phyloP scores from a whole-genome alignment of 768 basidiomycete genomes.

The Phanerochaete sordida region DNA sequence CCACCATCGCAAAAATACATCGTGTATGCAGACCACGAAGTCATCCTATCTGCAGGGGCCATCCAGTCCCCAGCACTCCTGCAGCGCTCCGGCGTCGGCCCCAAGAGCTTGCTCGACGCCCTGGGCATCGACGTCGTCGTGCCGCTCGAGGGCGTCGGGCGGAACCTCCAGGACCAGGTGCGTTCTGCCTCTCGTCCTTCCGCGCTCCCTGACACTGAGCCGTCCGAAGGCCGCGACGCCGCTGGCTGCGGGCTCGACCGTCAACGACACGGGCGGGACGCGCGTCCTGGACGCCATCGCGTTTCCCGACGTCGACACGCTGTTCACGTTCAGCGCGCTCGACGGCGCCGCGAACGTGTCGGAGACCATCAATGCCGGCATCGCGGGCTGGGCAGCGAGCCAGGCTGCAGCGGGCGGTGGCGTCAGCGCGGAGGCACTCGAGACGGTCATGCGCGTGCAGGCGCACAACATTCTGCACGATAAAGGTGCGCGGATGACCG shows the following conservation, averaged over 20 bases:
- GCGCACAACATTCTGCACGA: conserved; percentile 44
- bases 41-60: conserved; percentile 52
- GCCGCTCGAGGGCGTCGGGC: conserved; percentile 46
- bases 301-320: conserved; percentile 46
- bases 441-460: conserved; percentile 41
- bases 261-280: background rate
- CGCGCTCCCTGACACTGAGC: too few relatives aligned
- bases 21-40: conserved; percentile 43
- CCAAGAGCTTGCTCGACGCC: conserved; percentile 37
- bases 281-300: conserved; percentile 41
- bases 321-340: conserved; percentile 35
- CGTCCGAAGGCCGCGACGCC: background rate
- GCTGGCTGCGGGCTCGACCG: background rate
- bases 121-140: conserved; percentile 46
- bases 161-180: conserved; percentile 53
- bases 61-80: conserved; percentile 41
- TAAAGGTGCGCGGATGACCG: conserved; percentile 29
- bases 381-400: conserved; percentile 8
- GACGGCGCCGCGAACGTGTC: background rate
- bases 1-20: conserved; percentile 22
- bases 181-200: too few relatives aligned
- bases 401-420: background rate
- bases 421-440: conserved; percentile 27
- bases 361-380: too few relatives aligned
- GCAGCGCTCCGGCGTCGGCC: conserved; percentile 56